Evolutionary conservation across 1,284 basidiomycete genomes (phyloP).

Genomic region (Abortiporus biennis): DNA sequence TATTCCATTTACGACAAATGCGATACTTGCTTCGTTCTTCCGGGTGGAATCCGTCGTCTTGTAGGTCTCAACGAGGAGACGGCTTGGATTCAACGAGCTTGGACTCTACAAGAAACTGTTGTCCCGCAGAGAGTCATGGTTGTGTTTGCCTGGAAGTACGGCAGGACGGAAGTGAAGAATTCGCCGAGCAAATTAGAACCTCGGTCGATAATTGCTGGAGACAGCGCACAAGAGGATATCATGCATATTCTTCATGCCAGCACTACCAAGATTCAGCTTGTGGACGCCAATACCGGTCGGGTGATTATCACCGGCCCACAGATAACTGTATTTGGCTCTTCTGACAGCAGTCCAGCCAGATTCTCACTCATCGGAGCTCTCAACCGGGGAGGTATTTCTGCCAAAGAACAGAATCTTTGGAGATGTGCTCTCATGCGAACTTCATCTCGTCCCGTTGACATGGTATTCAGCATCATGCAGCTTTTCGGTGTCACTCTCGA

Average conservation of each 20-base stretch:
- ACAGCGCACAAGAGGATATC: too few relatives aligned
- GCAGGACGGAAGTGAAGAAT: too few relatives aligned
- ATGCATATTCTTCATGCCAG: too few relatives aligned
- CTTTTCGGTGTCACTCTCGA: slow-evolving; percentile 21
- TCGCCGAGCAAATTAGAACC: neutral
- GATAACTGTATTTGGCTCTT: neutral
- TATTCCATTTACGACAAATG: slow-evolving; percentile 5
- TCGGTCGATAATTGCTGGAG: too few relatives aligned
- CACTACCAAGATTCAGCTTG: too few relatives aligned
- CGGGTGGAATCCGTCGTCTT: slow-evolving; percentile 13
- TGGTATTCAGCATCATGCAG: slow-evolving; percentile 25
- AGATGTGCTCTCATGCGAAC: slow-evolving; percentile 18
- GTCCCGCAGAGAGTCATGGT: slow-evolving; percentile 1
- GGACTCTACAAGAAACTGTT: slow-evolving; percentile 15
- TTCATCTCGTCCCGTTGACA: slow-evolving; percentile 21
- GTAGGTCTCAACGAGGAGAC: slow-evolving; percentile 15
- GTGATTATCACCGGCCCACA: too few relatives aligned
- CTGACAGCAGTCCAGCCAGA: neutral
- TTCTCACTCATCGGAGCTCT: neutral
- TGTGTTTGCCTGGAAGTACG: slow-evolving; percentile 4
- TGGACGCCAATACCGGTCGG: too few relatives aligned
- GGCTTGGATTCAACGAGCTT: slow-evolving; percentile 14
- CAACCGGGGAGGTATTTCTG: neutral
- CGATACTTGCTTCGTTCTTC: slow-evolving; percentile 8
- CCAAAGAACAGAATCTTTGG: slow-evolving; percentile 15